Base-by-base conservation (phyloP, 768 basidiomycete genomes). In the Russula griseocarnosa region DNA sequence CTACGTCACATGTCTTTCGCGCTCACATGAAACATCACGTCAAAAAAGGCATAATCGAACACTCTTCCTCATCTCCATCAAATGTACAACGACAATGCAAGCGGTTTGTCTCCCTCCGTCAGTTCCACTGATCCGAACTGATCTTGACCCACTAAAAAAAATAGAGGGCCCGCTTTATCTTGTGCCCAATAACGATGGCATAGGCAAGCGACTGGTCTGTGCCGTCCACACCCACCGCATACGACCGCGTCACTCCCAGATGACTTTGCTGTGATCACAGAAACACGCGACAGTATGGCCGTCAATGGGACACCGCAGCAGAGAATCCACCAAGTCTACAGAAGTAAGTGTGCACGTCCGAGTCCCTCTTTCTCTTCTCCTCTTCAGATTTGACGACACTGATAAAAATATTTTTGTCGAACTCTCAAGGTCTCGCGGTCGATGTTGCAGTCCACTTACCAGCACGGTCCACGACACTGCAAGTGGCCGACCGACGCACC, bases 221-320 rank as follows among this genome's bases (percentile, higher is more conserved):
- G 74, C 56, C 76, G 78, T 28, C 77, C 75, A 28, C 75, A 72
- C 38, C 73, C 77, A 18, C 76, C 79, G 0, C 74, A 74, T 7
- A 76, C 77, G 30, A 77, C 76, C n/a, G 66, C 74, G 24, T 75
- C 78, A 14, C 72, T 77, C 36, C 73, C 75, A 42, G 78, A 79
- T 55, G 74, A 79, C 61, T 79, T 79, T 56, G 78, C 79, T 66
- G 77, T 74, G 32, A 66, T 70, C 55, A 76, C 75, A 3, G 62
- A 49, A 26, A 67, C 67, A 20, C 67, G 66, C 46, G 65, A 62
- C 24, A 40, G 55, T 50, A 61, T 66, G 53, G 67, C 66, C 14
- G 44, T 67, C 13, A 60, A 63, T 32, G 62, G 68, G 67, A 0
- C 62, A 62, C 18, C 62, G 69, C 5, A 69, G 67, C 5, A 58